Evolutionary conservation across 306 rosid species (phyloP), one percentile per base, ranked within the genome.

Genomic region (Medicago lupulina): DNA sequence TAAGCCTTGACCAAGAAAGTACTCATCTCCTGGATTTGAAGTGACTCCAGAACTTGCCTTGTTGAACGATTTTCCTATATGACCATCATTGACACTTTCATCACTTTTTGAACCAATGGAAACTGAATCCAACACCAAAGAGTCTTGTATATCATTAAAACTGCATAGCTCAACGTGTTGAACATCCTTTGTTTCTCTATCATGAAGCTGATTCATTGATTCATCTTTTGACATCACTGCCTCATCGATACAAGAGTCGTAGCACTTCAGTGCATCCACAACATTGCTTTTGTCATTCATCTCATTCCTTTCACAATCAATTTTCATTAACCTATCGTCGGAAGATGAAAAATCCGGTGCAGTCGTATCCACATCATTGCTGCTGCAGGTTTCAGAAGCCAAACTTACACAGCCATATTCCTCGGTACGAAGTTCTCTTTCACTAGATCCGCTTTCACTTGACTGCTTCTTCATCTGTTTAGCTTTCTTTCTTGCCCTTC

Each of bases 401-500:
- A 82, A 86, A 83, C 86, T 80, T 71, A 31, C 85, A 78, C 34
- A 53, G 17, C 53, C 83, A 77, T 51, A 81, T 68, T 74, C 89
- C 84, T 78, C 87, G 25, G 79, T 25, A 57, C 75, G 84, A 76
- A 72, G 86, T 78, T 88, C 96, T 0, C 34, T 74, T 67, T 87
- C 90, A 17, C 80, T 71, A 46, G 84, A 77, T 79, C 79, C 79
- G 67, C 81, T 57, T 34, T 86, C 85, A 81, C 76, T 75, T 23
- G 75, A 64, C 76, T 47, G 68, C 85, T 90, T 88, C 96, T 84
- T 87, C 76, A 66, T 79, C 69, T 77, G 80, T 73, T 47, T 82
- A 34, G 83, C 83, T 75, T 85, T 93, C 90, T 85, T 89, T 83
- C 76, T 86, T 15, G 71, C 58, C 82, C 76, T 84, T 82, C 77